Percentiles rank a stretch among this genome's conserved stretches.
Conservation (phyloP, 495 filamentous ascomycete species). For the Neurospora tetraspora region DNA sequence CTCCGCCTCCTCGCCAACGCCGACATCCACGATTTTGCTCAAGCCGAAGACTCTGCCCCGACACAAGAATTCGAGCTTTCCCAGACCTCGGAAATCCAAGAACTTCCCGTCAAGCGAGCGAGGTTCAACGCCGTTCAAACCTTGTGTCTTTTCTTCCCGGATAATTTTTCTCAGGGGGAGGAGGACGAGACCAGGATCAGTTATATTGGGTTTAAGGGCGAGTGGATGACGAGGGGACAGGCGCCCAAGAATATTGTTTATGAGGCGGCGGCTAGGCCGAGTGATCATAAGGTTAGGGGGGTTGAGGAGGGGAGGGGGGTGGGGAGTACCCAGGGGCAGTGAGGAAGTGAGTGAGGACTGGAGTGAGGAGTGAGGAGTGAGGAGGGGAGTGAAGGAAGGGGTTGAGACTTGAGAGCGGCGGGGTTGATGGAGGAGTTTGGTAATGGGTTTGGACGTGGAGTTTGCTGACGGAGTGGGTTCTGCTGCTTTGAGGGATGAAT, state of each 20-base stretch:
- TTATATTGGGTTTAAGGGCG: constrained; percentile 88
- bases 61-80: constrained; percentile 72
- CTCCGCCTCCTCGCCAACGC: constrained; percentile 79
- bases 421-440: no score
- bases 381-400: no score
- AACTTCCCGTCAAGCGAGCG: constrained; percentile 70
- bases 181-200: constrained; percentile 69
- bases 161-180: constrained; percentile 56
- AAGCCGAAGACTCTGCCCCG: constrained; percentile 55
- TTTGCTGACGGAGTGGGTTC: no score
- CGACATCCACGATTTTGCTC: constrained; percentile 73
- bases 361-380: background rate
- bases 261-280: constrained; percentile 86
- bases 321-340: background rate
- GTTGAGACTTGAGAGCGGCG: no score
- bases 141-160: constrained; percentile 74
- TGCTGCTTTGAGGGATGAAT: no score
- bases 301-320: constrained; percentile 21
- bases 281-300: constrained; percentile 58
- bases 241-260: constrained; percentile 82
- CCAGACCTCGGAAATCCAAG: constrained; percentile 73
- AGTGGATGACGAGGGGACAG: constrained; percentile 75
- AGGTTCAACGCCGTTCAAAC: constrained; percentile 74
- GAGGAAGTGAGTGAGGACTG: constrained; percentile 23
- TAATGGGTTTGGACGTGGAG: no score